phyloP scores from a whole-genome alignment of 768 basidiomycete genomes.

The Macrolepiota albuminosa region DNA sequence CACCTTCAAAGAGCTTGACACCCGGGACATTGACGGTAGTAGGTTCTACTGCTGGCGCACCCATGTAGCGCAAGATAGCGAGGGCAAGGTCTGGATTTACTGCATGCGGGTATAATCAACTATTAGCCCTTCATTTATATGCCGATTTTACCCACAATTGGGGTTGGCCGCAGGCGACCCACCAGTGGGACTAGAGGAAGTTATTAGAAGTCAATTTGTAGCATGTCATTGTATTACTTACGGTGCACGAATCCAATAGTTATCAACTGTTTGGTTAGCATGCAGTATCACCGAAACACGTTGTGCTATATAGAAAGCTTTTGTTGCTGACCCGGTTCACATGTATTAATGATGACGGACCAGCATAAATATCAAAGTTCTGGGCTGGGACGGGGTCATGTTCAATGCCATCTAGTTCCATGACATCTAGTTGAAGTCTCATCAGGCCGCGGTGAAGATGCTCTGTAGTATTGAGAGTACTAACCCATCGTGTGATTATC shows the following conservation, averaged over 20 bases:
- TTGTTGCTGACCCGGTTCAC: background rate
- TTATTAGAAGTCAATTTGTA: background rate
- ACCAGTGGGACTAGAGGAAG: constrained; percentile 10
- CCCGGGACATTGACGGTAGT: constrained; percentile 12
- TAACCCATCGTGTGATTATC: constrained; percentile 28
- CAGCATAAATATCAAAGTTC: constrained; percentile 36
- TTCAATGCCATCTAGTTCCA: constrained; percentile 37
- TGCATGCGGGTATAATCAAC: background rate
- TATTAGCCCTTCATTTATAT: background rate
- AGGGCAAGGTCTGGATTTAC: constrained; percentile 20
- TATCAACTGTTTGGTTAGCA: constrained; percentile 37
- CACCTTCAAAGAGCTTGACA: constrained; percentile 15
- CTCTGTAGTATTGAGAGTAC: background rate
- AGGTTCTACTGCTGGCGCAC: constrained; percentile 24
- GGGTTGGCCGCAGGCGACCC: constrained; percentile 16
- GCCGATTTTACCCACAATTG: constrained; percentile 10
- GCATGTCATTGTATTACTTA: too few relatives aligned
- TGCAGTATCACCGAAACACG: constrained; percentile 32
- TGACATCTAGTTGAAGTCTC: constrained; percentile 9
- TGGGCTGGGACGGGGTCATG: constrained; percentile 34
- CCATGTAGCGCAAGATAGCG: constrained; percentile 28
- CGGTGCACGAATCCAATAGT: constrained; percentile 39
- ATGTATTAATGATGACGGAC: constrained; percentile 14
- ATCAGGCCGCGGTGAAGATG: background rate
- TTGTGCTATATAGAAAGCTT: constrained; percentile 21